phyloP scores from a whole-genome alignment of 192 early-diverging fungal genomes.

The Entomortierella chlamydospora region DNA sequence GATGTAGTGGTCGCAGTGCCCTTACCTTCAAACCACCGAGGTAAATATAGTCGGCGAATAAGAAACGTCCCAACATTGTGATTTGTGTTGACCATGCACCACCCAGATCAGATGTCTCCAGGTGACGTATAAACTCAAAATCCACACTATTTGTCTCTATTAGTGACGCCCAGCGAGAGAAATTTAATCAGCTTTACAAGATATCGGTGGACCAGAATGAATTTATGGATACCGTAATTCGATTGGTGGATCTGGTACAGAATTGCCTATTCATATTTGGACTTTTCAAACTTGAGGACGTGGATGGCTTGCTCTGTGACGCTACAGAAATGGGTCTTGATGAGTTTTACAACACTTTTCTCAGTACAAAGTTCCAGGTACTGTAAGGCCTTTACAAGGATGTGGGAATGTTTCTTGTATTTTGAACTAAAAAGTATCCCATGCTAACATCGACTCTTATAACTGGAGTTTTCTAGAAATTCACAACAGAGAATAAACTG shows the following conservation, averaged over 20 bases:
- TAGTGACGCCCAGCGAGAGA: conserved; percentile 64
- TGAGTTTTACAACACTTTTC: conserved; percentile 53
- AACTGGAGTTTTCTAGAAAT: too few relatives aligned
- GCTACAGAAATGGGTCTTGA: conserved; percentile 58
- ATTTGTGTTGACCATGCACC: too few relatives aligned
- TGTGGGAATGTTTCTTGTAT: too few relatives aligned
- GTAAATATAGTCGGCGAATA: too few relatives aligned
- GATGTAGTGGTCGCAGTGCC: conserved; percentile 64
- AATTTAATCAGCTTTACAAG: conserved; percentile 63
- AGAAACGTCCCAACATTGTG: too few relatives aligned
- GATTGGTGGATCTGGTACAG: conserved; percentile 58
- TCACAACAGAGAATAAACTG: conserved; percentile 53
- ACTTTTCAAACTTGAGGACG: conserved; percentile 51
- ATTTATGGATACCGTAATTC: conserved; percentile 63
- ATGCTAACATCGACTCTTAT: too few relatives aligned
- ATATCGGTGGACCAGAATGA: conserved; percentile 56
- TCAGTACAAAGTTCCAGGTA: conserved; percentile 51
- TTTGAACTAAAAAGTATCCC: too few relatives aligned
- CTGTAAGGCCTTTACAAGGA: too few relatives aligned
- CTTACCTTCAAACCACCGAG: conserved; percentile 61
- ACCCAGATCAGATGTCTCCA: too few relatives aligned
- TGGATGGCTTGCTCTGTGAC: conserved; percentile 64
- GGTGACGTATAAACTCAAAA: too few relatives aligned
- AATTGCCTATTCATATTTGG: conserved; percentile 57
- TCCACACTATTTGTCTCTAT: too few relatives aligned